Evolutionary conservation across 164 flowering plant genomes (phyloP).

Genomic region (Umbilicus rupestris): DNA sequence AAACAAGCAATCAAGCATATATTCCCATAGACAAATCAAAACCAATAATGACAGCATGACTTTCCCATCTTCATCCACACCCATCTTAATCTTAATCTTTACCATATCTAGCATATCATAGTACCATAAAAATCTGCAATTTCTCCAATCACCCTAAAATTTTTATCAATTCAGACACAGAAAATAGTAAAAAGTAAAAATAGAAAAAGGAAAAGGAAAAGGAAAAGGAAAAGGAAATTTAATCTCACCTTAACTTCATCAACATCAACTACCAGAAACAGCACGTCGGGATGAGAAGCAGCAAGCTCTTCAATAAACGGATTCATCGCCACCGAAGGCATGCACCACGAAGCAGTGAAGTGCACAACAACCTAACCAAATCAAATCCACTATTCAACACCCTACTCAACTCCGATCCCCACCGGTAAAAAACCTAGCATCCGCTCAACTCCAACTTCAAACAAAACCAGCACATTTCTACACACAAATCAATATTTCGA

Average conservation of each 20-base stretch:
- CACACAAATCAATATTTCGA: not conserved
- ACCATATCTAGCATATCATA: not conserved
- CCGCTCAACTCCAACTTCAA: not conserved
- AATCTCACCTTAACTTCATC: constrained; percentile 56
- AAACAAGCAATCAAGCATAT: not conserved
- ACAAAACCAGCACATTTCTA: constrained; percentile 2
- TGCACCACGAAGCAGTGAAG: constrained; percentile 72
- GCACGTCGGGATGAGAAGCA: constrained; percentile 28
- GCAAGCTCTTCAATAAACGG: constrained; percentile 50
- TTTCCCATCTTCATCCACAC: not conserved
- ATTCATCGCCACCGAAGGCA: constrained; percentile 66
- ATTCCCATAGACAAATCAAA: not conserved
- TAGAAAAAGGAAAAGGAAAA: not conserved
- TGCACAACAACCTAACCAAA: constrained; percentile 46
- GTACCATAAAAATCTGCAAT: not conserved
- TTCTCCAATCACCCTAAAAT: not conserved
- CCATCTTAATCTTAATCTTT: not conserved
- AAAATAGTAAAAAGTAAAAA: not conserved
- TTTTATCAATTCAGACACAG: not conserved
- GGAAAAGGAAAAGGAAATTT: not conserved
- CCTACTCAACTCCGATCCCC: no score
- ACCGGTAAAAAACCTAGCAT: no score
- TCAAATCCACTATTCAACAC: not conserved
- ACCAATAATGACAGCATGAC: not conserved
- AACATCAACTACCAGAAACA: constrained; percentile 57